Conservation (phyloP, 495 filamentous ascomycete genomes). For the Clohesyomyces aquaticus region DNA sequence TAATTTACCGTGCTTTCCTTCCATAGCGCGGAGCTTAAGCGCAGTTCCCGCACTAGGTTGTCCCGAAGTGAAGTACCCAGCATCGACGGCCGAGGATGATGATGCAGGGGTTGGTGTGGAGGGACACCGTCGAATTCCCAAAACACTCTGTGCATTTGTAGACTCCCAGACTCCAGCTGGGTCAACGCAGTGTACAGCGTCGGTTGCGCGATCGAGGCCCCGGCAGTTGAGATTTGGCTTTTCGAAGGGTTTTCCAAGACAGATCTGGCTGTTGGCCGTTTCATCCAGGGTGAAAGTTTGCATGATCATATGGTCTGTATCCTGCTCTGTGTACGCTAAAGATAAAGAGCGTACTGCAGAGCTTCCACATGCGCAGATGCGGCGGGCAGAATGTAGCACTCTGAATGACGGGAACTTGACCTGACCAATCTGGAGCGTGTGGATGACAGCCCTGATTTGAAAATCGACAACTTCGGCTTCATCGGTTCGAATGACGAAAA, state of each 20-base stretch:
- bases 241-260: slow-evolving; percentile 35
- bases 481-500: slow-evolving; percentile 55
- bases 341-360: slow-evolving; percentile 41
- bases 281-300: slow-evolving; percentile 40
- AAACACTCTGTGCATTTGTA: slow-evolving; percentile 44
- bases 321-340: slow-evolving; percentile 41
- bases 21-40: slow-evolving; percentile 22
- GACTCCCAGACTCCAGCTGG: slow-evolving; percentile 52
- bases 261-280: slow-evolving; percentile 35
- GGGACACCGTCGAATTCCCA: slow-evolving; percentile 48
- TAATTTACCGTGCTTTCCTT: not conserved
- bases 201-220: slow-evolving; percentile 43
- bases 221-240: slow-evolving; percentile 39
- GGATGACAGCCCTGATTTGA: slow-evolving; percentile 53
- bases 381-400: slow-evolving; percentile 40
- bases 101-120: slow-evolving; percentile 38
- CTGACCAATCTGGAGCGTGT: slow-evolving; percentile 60
- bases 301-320: slow-evolving; percentile 39
- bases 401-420: slow-evolving; percentile 49
- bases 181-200: slow-evolving; percentile 45
- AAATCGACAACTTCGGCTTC: slow-evolving; percentile 61
- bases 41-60: slow-evolving; percentile 2
- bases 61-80: not conserved
- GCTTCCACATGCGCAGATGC: slow-evolving; percentile 35
- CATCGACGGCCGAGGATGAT: slow-evolving; percentile 22